Base-by-base conservation (phyloP, 1,139 yeast species). In the Saccharomyces hybrid region DNA sequence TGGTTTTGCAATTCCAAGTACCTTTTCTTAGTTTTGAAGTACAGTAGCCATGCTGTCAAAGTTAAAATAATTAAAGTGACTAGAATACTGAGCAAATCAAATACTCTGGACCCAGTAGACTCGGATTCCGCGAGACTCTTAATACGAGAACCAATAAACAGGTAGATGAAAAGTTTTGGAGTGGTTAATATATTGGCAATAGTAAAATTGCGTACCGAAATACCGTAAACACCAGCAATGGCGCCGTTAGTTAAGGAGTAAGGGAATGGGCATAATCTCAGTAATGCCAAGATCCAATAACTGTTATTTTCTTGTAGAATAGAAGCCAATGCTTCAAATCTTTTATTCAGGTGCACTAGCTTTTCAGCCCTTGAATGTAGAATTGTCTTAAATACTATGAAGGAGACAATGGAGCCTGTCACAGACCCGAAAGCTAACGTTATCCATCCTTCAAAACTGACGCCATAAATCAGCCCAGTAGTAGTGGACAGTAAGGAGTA, bases 161-260 rank as follows among this genome's bases (percentile, higher is more conserved):
- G 73, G 65, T 87, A 91, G 55, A 89, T 76, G 41, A 88, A 68
- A 58, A 88, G 73, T 68, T 93, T 91, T 2, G 98, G 98, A 0
- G 95, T 81, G 0, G 96, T 83, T 28, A 88, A 66, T 0, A 82
- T 63, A 14, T 93, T 85, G 0, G 97, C 96, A 47, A 83, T 68
- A 6, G 84, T 75, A 68, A 86, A 93, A 29, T 84, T 81, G 50
- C 70, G 57, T 1, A 83, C 73, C 0, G 84, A 75, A 16, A 90
- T 77, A 31, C 88, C 86, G 0, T 95, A 96, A 24, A 91, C 80
- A 2, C 93, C 86, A 4, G 95, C 93, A 61, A 93, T 76, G 0
- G 96, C 97, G 3, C 97, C 98, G 66, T 93, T 93, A 0, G 95
- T 86, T 48, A 91, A 74, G 3, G 97, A 88, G 67, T 91, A 93